These are phyloP conservation scores for Macroventuria anomochaeta DNA, from an alignment of 2,329 filamentous ascomycete species.

Conservation along the genomic window DNA sequence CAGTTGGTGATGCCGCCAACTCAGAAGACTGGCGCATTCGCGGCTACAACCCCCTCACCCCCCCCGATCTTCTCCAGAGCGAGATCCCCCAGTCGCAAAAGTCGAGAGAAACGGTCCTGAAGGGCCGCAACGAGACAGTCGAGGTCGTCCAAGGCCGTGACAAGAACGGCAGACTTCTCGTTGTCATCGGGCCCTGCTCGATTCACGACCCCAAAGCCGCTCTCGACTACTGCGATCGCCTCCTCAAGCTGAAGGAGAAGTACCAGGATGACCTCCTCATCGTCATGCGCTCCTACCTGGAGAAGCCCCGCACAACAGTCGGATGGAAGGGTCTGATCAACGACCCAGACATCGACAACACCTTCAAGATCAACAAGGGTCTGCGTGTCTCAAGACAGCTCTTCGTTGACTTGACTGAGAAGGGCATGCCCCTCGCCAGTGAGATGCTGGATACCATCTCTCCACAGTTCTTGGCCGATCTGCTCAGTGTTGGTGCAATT, in stretches of 20 bases:
- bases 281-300: constrained; percentile 97
- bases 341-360: constrained; percentile 97
- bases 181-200: constrained; percentile 93
- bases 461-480: constrained; percentile 92
- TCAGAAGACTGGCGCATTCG: constrained; percentile 64
- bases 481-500: constrained; percentile 89
- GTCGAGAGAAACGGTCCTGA: constrained; percentile 63
- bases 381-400: constrained; percentile 84
- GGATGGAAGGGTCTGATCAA: constrained; percentile 99
- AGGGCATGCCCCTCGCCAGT: constrained; percentile 93
- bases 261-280: constrained; percentile 89
- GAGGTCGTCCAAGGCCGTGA: constrained; percentile 67
- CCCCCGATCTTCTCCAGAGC: constrained; percentile 92
- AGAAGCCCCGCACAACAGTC: constrained; percentile 97
- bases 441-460: constrained; percentile 99
- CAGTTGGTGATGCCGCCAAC: constrained; percentile 57
- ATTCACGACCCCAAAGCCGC: constrained; percentile 94
- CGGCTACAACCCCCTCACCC: constrained; percentile 91
- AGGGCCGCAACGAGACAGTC: constrained; percentile 66
- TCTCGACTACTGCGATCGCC: constrained; percentile 87
- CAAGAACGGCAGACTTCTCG: constrained; percentile 65
- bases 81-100: constrained; percentile 71
- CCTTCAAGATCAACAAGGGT: constrained; percentile 99
- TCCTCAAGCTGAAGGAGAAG: constrained; percentile 83
- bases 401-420: constrained; percentile 88